These are phyloP conservation scores for Elsinoe fawcettii DNA, from an alignment of 2,329 filamentous ascomycete species.

Conservation along the genomic window DNA sequence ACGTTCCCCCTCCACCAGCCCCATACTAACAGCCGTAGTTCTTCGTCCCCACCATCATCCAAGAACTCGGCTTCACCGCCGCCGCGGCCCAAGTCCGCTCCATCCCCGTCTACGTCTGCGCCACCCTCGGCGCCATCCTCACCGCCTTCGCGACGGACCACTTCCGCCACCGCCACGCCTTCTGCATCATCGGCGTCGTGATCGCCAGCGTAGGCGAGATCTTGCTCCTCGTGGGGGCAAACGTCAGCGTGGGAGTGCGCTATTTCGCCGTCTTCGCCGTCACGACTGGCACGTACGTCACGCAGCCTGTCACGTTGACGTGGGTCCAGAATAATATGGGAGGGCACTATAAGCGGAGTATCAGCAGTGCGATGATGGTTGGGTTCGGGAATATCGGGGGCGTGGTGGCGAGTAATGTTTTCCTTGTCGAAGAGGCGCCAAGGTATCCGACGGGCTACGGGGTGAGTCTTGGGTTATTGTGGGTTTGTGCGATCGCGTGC, in stretches of 20 bases:
- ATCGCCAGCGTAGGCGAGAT: constrained; percentile 16
- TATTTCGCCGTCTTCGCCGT: constrained; percentile 23
- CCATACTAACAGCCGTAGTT: constrained; percentile 16
- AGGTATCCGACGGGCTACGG: constrained; percentile 30
- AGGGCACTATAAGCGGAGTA: constrained; percentile 30
- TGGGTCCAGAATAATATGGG: constrained; percentile 30
- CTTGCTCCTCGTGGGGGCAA: constrained; percentile 1
- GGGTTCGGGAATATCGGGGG: constrained; percentile 36
- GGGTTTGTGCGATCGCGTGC: constrained; percentile 22
- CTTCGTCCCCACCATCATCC: constrained; percentile 44
- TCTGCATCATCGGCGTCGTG: constrained; percentile 29
- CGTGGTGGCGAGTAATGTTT: constrained; percentile 36
- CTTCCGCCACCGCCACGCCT: constrained; percentile 47
- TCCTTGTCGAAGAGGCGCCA: constrained; percentile 19
- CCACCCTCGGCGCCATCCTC: constrained; percentile 27
- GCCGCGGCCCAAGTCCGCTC: constrained; percentile 25
- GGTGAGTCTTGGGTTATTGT: constrained; percentile 26
- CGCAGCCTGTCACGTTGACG: constrained; percentile 24
- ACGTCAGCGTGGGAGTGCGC: constrained; percentile 20
- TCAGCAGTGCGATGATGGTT: constrained; percentile 35
- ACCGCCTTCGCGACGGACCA: constrained; percentile 19
- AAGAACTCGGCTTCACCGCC: constrained; percentile 25
- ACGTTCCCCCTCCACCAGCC: background rate
- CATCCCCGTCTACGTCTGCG: constrained; percentile 27
- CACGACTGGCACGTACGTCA: constrained; percentile 26